phyloP scores from a whole-genome alignment of 345 rosid genomes.

The Euphorbia pulcherrima region DNA sequence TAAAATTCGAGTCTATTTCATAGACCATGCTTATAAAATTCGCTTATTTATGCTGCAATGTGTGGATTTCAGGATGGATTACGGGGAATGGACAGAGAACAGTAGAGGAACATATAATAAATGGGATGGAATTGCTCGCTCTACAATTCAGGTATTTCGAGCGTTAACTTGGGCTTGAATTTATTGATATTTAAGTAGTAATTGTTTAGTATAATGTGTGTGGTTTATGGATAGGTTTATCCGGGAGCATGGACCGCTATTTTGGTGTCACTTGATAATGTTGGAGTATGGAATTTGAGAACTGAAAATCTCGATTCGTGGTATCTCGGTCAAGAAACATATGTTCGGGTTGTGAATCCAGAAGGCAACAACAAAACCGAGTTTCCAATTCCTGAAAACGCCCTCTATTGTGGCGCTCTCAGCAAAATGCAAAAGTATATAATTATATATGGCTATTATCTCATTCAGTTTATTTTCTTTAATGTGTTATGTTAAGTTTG shows the following conservation, averaged over 20 bases:
- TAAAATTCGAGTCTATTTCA: background rate
- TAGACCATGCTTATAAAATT: slow-evolving; percentile 2
- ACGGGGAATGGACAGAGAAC: slow-evolving; percentile 92
- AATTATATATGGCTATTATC: too few species aligned
- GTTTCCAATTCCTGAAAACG: slow-evolving; percentile 74
- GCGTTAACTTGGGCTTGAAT: background rate
- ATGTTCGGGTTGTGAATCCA: slow-evolving; percentile 82
- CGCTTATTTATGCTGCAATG: slow-evolving; percentile 6
- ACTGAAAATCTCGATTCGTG: slow-evolving; percentile 94
- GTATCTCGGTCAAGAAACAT: slow-evolving; percentile 99
- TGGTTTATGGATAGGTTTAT: slow-evolving; percentile 54
- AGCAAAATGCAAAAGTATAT: slow-evolving; percentile 62
- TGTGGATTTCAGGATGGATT: slow-evolving; percentile 75
- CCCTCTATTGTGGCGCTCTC: slow-evolving; percentile 81
- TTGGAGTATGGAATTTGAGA: slow-evolving; percentile 94
- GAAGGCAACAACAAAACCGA: slow-evolving; percentile 91
- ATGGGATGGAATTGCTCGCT: slow-evolving; percentile 96
- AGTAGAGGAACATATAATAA: slow-evolving; percentile 98
- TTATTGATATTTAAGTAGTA: background rate
- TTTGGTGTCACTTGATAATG: slow-evolving; percentile 88
- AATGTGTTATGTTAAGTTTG: background rate
- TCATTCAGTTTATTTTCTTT: background rate
- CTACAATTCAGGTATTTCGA: slow-evolving; percentile 67
- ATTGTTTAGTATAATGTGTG: background rate
- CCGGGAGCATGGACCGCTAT: slow-evolving; percentile 98